Conservation (phyloP, 108 stramenopile species). For the Halocafeteria seosinensis region DNA sequence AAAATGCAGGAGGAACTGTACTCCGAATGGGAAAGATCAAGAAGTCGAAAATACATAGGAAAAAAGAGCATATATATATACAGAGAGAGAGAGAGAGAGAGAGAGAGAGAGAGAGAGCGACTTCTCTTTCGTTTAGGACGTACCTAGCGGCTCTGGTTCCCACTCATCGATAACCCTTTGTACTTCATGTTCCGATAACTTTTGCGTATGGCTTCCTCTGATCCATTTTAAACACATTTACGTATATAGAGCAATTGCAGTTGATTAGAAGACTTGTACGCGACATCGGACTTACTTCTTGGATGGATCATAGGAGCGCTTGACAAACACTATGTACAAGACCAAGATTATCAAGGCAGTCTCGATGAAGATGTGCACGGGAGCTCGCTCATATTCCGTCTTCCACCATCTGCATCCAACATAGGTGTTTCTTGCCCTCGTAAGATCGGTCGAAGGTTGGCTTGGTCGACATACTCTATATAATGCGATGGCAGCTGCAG, state of each 20-base stretch:
- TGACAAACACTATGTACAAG: conserved; percentile 48
- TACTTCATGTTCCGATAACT: conserved; percentile 36
- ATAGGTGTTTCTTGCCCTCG: too few species aligned
- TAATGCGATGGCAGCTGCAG: too few species aligned
- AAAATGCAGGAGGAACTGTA: conserved; percentile 1
- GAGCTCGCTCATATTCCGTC: conserved; percentile 26
- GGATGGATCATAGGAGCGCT: background rate
- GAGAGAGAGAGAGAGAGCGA: background rate
- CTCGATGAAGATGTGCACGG: conserved; percentile 81
- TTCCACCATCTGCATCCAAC: background rate
- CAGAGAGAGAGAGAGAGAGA: too few species aligned
- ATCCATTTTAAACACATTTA: too few species aligned
- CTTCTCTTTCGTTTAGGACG: background rate
- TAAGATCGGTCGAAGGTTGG: too few species aligned
- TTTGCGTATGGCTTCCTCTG: too few species aligned
- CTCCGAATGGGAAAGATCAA: too few species aligned
- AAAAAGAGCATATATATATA: too few species aligned
- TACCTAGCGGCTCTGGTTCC: conserved; percentile 61
- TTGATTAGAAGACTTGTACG: too few species aligned
- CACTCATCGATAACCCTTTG: conserved; percentile 69
- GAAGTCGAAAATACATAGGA: too few species aligned
- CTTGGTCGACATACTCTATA: too few species aligned
- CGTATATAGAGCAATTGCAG: too few species aligned
- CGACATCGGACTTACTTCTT: background rate
- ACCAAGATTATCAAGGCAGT: conserved; percentile 65